These are phyloP conservation scores for Vicia faba DNA, from an alignment of 306 rosid species.

Conservation along the genomic window DNA sequence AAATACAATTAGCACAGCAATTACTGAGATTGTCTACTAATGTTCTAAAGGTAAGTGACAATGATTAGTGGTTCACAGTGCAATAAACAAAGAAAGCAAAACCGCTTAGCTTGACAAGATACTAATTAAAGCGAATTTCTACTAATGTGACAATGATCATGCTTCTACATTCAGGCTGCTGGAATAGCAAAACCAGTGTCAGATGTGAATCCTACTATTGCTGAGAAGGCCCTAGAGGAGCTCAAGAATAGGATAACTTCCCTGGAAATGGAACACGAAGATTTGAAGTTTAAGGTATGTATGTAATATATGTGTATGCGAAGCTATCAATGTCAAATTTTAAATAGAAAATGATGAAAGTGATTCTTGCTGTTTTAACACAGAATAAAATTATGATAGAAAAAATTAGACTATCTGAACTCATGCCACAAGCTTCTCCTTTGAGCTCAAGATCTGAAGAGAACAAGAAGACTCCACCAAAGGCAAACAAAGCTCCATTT, in stretches of 20 bases:
- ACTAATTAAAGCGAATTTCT: not conserved
- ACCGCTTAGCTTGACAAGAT: not conserved
- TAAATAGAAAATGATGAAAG: slow-evolving; percentile 10
- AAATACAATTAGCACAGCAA: slow-evolving; percentile 72
- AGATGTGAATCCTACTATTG: slow-evolving; percentile 58
- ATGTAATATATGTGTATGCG: not conserved
- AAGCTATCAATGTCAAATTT: not conserved
- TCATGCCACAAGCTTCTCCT: slow-evolving; percentile 71
- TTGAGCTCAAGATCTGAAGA: slow-evolving; percentile 57
- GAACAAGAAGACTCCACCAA: slow-evolving; percentile 55
- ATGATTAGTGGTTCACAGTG: slow-evolving; percentile 5
- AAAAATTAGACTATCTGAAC: slow-evolving; percentile 63
- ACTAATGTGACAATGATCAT: not conserved
- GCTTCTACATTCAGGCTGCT: slow-evolving; percentile 60
- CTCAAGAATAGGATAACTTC: slow-evolving; percentile 54
- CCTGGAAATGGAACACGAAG: slow-evolving; percentile 71
- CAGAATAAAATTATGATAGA: slow-evolving; percentile 72
- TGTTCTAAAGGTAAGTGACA: slow-evolving; percentile 63
- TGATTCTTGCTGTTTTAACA: slow-evolving; percentile 4
- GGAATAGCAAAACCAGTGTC: slow-evolving; percentile 66
- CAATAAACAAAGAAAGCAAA: slow-evolving; percentile 1
- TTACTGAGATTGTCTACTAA: slow-evolving; percentile 65
- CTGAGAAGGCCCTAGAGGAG: slow-evolving; percentile 74
- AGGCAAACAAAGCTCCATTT: slow-evolving; percentile 59
- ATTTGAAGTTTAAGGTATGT: slow-evolving; percentile 84